Conservation (phyloP, 2,329 filamentous ascomycete genomes). For the Hymenoscyphus salicellus region DNA sequence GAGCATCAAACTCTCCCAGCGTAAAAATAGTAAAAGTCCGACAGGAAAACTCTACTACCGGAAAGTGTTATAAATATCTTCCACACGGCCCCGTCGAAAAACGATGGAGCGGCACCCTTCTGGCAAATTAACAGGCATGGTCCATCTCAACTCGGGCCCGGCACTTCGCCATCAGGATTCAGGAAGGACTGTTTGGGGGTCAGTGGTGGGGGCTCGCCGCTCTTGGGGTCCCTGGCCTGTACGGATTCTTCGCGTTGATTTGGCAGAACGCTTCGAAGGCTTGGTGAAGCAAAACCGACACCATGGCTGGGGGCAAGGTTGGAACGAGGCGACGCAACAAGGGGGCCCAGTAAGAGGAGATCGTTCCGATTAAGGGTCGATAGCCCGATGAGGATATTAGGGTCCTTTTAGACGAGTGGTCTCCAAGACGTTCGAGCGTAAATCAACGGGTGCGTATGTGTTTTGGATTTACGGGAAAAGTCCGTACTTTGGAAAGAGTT, state of each 20-base stretch:
- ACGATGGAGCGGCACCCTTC: background rate
- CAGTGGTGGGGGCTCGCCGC: background rate
- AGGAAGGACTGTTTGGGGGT: background rate
- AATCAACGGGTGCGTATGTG: background rate
- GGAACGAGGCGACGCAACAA: conserved; percentile 9
- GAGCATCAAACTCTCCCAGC: background rate
- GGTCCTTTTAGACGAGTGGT: background rate
- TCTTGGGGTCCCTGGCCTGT: conserved; percentile 14
- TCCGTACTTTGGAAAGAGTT: background rate
- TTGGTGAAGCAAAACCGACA: conserved; percentile 17
- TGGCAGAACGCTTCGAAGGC: background rate
- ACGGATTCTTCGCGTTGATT: background rate
- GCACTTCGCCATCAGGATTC: background rate
- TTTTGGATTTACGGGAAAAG: background rate
- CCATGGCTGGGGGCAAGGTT: conserved; percentile 16
- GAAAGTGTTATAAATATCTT: background rate
- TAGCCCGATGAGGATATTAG: conserved; percentile 12
- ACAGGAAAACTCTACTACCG: background rate
- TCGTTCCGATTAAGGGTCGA: conserved; percentile 10
- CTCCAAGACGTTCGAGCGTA: background rate
- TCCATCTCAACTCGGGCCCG: conserved; percentile 1
- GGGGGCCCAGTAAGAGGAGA: conserved; percentile 9
- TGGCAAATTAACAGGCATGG: background rate
- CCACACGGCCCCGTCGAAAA: background rate
- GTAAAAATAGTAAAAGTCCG: background rate